phyloP scores from a whole-genome alignment of 2,329 filamentous ascomycete species.

The Emergomyces orientalis region DNA sequence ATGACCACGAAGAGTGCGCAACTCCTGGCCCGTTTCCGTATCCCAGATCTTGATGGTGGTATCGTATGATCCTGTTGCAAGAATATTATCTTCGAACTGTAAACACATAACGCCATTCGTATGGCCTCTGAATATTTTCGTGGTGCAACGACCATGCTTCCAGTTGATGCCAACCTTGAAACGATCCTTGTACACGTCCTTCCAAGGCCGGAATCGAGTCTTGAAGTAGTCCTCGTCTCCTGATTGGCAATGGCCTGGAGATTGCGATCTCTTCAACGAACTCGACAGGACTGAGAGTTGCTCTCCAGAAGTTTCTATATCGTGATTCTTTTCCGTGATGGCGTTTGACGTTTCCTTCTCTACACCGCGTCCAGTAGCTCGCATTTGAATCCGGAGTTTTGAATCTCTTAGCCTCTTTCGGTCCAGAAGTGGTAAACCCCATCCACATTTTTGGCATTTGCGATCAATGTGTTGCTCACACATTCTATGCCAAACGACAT shows the following conservation, averaged over 20 bases:
- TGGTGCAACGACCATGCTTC: slow-evolving; percentile 85
- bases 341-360: neutral
- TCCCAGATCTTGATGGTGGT: slow-evolving; percentile 95
- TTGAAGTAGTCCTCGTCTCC: slow-evolving; percentile 41
- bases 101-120: slow-evolving; percentile 76
- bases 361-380: slow-evolving; percentile 23
- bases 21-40: slow-evolving; percentile 73
- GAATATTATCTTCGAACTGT: slow-evolving; percentile 76
- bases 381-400: slow-evolving; percentile 71
- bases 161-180: slow-evolving; percentile 96
- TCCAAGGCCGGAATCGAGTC: slow-evolving; percentile 64
- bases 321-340: slow-evolving; percentile 1
- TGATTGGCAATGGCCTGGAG: slow-evolving; percentile 20
- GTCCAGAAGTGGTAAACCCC: slow-evolving; percentile 84
- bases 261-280: slow-evolving; percentile 6
- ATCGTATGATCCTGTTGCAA: slow-evolving; percentile 93
- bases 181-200: slow-evolving; percentile 89
- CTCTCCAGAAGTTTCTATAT: neutral
- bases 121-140: slow-evolving; percentile 76
- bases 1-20: slow-evolving; percentile 78
- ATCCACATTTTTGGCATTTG: slow-evolving; percentile 91
- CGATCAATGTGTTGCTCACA: slow-evolving; percentile 93
- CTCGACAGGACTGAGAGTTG: neutral
- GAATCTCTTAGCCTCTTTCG: slow-evolving; percentile 78
- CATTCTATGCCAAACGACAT: slow-evolving; percentile 97